Evolutionary conservation across 352 stramenopile genomes (phyloP).

Genomic region (Pythium apleroticum): DNA sequence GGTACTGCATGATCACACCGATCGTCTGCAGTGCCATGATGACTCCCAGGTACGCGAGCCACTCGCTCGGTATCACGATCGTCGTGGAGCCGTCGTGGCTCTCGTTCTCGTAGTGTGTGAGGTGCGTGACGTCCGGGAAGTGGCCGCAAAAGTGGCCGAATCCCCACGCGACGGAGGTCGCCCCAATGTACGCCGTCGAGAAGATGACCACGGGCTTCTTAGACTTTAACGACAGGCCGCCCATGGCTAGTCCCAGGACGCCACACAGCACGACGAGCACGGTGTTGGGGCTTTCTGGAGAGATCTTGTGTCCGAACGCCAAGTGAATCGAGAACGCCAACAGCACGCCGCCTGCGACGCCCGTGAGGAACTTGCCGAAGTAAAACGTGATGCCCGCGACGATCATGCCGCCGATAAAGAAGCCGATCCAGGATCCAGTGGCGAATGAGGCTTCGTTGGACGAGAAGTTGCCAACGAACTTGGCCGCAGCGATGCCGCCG

Average conservation of each 20-base stretch:
- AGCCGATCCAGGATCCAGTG: slow-evolving; percentile 69
- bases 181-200: slow-evolving; percentile 48
- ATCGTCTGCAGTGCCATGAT: background rate
- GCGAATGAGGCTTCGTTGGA: slow-evolving; percentile 48
- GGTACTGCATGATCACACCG: background rate
- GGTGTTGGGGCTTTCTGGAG: slow-evolving; percentile 48
- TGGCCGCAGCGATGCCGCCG: slow-evolving; percentile 48
- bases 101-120: slow-evolving; percentile 15
- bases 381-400: slow-evolving; percentile 50
- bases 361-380: slow-evolving; percentile 54
- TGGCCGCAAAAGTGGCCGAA: slow-evolving; percentile 64
- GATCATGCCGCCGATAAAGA: slow-evolving; percentile 57
- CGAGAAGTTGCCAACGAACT: slow-evolving; percentile 56
- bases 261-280: slow-evolving; percentile 50
- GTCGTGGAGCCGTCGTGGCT: background rate
- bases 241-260: slow-evolving; percentile 46
- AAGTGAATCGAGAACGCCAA: slow-evolving; percentile 61
- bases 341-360: slow-evolving; percentile 53
- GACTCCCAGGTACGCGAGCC: background rate
- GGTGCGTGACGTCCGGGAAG: slow-evolving; percentile 54
- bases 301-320: slow-evolving; percentile 53
- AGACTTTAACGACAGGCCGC: slow-evolving; percentile 45
- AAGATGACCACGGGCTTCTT: slow-evolving; percentile 57
- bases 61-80: background rate
- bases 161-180: slow-evolving; percentile 47